Conservation (phyloP, 2,329 filamentous ascomycete species). For the Aspergillus sp. region DNA sequence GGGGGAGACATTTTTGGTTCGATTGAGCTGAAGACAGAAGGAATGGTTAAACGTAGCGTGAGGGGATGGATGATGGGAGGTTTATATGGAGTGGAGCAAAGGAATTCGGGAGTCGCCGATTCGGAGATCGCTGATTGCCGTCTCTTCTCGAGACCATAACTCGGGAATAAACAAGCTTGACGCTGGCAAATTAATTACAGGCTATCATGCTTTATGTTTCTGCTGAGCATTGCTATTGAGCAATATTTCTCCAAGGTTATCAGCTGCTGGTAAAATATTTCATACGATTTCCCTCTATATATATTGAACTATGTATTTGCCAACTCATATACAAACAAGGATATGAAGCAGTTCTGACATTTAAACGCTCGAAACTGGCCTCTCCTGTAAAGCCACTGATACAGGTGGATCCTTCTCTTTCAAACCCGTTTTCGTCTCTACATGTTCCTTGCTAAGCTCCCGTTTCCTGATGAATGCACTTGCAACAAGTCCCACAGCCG, state of each 20-base stretch:
- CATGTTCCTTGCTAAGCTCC: slow-evolving; percentile 21
- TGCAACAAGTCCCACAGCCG: slow-evolving; percentile 28
- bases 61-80: not conserved
- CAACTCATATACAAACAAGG: not conserved
- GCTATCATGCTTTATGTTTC: not conserved
- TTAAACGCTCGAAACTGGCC: not conserved
- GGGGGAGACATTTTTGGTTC: slow-evolving; percentile 30
- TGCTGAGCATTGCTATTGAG: not conserved
- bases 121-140: not conserved
- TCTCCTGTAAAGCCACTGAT: not conserved
- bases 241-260: too few relatives aligned
- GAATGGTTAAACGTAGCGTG: not conserved
- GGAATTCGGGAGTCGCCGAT: slow-evolving; percentile 5
- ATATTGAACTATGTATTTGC: not conserved
- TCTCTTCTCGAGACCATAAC: too few relatives aligned
- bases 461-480: slow-evolving; percentile 29
- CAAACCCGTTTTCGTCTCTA: slow-evolving; percentile 22
- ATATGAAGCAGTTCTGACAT: not conserved
- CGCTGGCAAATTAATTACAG: not conserved
- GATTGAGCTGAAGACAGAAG: not conserved
- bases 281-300: too few relatives aligned
- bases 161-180: not conserved
- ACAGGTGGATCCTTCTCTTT: slow-evolving; percentile 14
- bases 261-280: too few relatives aligned
- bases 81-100: slow-evolving; percentile 2